A percentile compares a stretch with the other conserved stretches of the same genome.
These are phyloP conservation scores for Hericium rajendrae DNA, from an alignment of 768 basidiomycete genomes.

Conservation along the genomic window DNA sequence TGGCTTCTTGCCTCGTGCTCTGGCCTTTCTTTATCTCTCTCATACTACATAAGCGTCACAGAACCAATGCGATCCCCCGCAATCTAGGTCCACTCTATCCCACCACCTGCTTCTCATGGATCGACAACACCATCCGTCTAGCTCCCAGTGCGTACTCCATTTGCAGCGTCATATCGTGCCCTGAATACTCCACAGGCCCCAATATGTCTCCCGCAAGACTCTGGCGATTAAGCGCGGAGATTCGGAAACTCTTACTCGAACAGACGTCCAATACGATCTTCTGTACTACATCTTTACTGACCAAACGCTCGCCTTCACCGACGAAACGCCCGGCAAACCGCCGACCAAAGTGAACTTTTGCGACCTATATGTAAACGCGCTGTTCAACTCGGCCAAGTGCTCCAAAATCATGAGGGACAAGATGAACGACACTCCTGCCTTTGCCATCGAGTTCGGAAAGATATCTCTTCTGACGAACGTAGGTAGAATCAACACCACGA, in stretches of 20 bases:
- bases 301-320: slow-evolving; percentile 58
- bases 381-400: slow-evolving; percentile 74
- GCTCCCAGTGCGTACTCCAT: slow-evolving; percentile 14
- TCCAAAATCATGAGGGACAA: slow-evolving; percentile 85
- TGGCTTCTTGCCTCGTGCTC: slow-evolving; percentile 2
- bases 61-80: not conserved
- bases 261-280: slow-evolving; percentile 83
- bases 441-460: slow-evolving; percentile 73
- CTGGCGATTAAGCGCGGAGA: slow-evolving; percentile 77
- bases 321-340: slow-evolving; percentile 38
- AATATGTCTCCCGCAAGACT: slow-evolving; percentile 40
- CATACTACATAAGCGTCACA: not conserved
- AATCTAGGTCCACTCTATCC: not conserved
- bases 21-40: not conserved
- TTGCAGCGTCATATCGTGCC: slow-evolving; percentile 26
- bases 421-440: slow-evolving; percentile 73
- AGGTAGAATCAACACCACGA: slow-evolving; percentile 86
- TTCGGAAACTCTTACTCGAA: slow-evolving; percentile 72
- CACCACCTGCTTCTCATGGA: slow-evolving; percentile 6
- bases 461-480: slow-evolving; percentile 82
- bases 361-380: slow-evolving; percentile 74
- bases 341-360: slow-evolving; percentile 58
- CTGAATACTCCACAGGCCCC: slow-evolving; percentile 36
- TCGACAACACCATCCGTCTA: slow-evolving; percentile 3
- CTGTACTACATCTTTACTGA: slow-evolving; percentile 74